Evolutionary conservation across 257 asterid species (phyloP).

Genomic region (Capsicum baccatum): DNA sequence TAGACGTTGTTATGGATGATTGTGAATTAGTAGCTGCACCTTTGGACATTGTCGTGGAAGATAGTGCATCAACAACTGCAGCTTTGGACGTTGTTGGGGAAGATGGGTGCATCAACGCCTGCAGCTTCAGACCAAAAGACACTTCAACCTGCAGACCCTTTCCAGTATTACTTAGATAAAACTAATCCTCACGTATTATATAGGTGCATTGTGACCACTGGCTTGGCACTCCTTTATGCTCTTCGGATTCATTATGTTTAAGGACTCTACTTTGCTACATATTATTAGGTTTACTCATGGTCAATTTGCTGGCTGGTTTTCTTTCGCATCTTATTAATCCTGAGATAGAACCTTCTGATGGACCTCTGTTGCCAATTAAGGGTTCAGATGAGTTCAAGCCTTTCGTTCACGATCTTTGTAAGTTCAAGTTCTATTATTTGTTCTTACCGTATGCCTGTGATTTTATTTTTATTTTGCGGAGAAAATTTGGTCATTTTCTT

Average conservation of each 20-base stretch:
- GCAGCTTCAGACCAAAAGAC: no score
- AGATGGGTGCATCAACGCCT: no score
- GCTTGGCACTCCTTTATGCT: constrained; percentile 35
- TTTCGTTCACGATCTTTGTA: constrained; percentile 88
- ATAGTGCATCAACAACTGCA: no score
- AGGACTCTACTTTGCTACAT: constrained; percentile 81
- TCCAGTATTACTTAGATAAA: no score
- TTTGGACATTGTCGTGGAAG: no score
- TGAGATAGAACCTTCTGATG: constrained; percentile 73
- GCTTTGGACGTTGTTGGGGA: no score
- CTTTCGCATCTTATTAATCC: constrained; percentile 93
- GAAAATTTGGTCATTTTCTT: no score
- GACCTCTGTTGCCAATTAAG: constrained; percentile 81
- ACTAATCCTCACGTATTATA: no score
- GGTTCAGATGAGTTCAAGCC: constrained; percentile 97
- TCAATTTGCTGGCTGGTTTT: constrained; percentile 83
- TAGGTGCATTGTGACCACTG: no score
- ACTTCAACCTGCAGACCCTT: no score
- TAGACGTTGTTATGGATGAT: no score
- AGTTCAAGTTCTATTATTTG: constrained; percentile 72
- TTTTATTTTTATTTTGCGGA: neutral
- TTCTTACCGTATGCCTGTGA: neutral
- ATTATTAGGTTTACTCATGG: constrained; percentile 83
- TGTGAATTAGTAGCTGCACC: no score
- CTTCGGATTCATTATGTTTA: constrained; percentile 70